Evolutionary conservation across 768 basidiomycete species (phyloP), one percentile per base, ranked within the genome.

Genomic region (Russula ochroleuca): DNA sequence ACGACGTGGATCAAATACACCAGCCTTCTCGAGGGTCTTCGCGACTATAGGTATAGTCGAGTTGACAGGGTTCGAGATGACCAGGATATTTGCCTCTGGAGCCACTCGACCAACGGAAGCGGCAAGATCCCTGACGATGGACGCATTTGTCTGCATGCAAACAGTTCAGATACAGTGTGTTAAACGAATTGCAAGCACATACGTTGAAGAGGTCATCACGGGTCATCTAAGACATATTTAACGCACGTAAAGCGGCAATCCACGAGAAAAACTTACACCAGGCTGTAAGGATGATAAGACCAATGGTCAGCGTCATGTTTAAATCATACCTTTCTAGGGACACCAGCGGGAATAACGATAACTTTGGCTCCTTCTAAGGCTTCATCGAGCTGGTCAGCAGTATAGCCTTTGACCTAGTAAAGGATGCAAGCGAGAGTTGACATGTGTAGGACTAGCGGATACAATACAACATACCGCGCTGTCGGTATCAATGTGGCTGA

Each of bases 41-140:
- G 94, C 94, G 69, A 97, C 94, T 70, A 99, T 97, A 71, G 97
- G 96, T 64, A 98, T 97, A 66, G 97, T 98, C 57, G 90, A 92
- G 82, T 92, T 94, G 81, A 97, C 96, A 59, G 96, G 96, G 87
- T 99, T 99, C 70, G 95, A 96, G 77, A 99, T 99, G 78, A 98
- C 87, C 69, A 94, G 85, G 72, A 98, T 82, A 78, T 91, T 86
- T n/a, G 97, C 97, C 57, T 87, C 84, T 59, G 97, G 95, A 43
- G 92, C 77, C 62, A 91, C 86, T 65, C 92, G 90, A 69, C 85
- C 91, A 66, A 94, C 83, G 15, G 94, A 88, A 54, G 87, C 77
- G 40, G 96, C 96, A 69, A 99, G 91, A 81, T 95, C 94, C 60
- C 94, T 90, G 72, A 98, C 94, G 72, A 99, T 98, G 64, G 92